Conservation (phyloP, 78 protist species). For the Monocercomonoides exilis region DNA sequence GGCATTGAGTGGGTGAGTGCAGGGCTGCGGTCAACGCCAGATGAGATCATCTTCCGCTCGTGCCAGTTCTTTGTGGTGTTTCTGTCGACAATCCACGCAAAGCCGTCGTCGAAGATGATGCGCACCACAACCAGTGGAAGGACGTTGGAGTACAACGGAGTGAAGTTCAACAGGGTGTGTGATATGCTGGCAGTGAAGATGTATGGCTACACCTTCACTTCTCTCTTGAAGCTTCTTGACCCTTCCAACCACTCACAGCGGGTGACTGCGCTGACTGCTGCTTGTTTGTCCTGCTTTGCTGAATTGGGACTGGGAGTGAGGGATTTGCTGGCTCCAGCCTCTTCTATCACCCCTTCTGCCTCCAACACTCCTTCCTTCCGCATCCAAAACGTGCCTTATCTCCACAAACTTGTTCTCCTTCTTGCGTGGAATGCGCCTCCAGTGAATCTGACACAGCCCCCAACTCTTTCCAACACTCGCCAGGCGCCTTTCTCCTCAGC, state of each 20-base stretch:
- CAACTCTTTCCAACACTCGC: too few species aligned
- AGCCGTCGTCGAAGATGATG: too few species aligned
- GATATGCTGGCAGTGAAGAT: not conserved
- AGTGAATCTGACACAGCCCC: too few species aligned
- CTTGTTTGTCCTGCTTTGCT: not conserved
- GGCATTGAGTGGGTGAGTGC: not conserved
- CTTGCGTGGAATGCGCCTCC: too few species aligned
- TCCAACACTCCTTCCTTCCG: too few species aligned
- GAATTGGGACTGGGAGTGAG: not conserved
- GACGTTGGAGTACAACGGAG: not conserved
- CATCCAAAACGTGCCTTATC: too few species aligned
- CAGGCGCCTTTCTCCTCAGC: too few species aligned
- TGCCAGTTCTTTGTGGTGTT: not conserved
- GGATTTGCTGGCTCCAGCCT: not conserved
- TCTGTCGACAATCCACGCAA: too few species aligned
- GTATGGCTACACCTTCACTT: not conserved
- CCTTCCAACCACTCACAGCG: not conserved
- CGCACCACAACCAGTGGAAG: too few species aligned
- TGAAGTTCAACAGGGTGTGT: not conserved
- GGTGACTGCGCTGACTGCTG: not conserved
- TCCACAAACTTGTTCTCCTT: too few species aligned
- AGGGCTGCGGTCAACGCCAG: not conserved
- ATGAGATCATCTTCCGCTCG: not conserved
- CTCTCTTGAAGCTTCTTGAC: not conserved
- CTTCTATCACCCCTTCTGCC: too few species aligned